These are phyloP conservation scores for Stemphylium beticola DNA, from an alignment of 2,329 filamentous ascomycete genomes.

Conservation along the genomic window DNA sequence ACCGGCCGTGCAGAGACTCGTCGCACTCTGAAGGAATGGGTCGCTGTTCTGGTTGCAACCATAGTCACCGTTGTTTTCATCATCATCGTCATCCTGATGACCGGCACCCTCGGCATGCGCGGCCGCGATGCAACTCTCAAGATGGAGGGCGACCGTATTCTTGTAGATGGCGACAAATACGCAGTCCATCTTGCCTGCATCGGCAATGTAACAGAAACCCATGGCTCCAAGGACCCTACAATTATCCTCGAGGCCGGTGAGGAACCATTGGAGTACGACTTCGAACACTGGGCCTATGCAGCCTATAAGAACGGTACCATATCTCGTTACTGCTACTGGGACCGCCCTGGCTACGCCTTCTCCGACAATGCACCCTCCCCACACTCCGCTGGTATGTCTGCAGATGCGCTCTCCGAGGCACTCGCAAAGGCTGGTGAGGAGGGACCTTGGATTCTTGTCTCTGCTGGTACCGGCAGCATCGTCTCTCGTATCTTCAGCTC, in stretches of 20 bases:
- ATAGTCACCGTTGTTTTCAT: conserved; percentile 73
- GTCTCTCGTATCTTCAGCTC: conserved; percentile 92
- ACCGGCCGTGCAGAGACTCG: conserved; percentile 88
- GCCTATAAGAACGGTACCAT: conserved; percentile 82
- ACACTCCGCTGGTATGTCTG: conserved; percentile 90
- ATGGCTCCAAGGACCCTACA: conserved; percentile 70
- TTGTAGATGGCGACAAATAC: conserved; percentile 85
- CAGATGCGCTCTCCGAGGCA: conserved; percentile 86
- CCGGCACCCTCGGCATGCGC: conserved; percentile 78
- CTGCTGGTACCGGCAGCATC: conserved; percentile 84
- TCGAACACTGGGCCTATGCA: conserved; percentile 80
- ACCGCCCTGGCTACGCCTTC: conserved; percentile 89
- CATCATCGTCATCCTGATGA: conserved; percentile 74
- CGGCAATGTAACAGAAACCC: conserved; percentile 67
- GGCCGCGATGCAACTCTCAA: conserved; percentile 77
- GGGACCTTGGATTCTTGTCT: conserved; percentile 87
- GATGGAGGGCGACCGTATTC: conserved; percentile 76
- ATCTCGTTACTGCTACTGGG: conserved; percentile 89
- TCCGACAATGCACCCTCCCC: conserved; percentile 92
- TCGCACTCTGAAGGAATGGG: conserved; percentile 82
- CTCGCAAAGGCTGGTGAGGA: conserved; percentile 79
- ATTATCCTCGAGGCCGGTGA: conserved; percentile 87
- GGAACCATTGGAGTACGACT: conserved; percentile 74
- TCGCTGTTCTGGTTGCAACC: conserved; percentile 76
- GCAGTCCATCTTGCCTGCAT: conserved; percentile 84